These are phyloP conservation scores for Fusarium sp. DNA, from an alignment of 2,329 filamentous ascomycete species.

Conservation along the genomic window DNA sequence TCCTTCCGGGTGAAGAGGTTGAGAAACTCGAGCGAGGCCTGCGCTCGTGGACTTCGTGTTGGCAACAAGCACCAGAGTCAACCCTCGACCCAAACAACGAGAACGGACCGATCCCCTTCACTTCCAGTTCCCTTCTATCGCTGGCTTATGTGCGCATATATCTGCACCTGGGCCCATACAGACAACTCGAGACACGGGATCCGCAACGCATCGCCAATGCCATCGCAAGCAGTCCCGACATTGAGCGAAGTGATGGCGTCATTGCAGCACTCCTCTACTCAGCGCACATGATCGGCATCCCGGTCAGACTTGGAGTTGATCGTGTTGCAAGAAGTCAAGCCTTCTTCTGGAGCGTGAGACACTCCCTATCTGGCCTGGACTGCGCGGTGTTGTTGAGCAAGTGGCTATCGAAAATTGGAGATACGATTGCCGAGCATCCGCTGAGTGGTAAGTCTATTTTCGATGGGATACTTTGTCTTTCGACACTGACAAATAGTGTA, in stretches of 20 bases:
- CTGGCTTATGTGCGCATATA: slow-evolving; percentile 57
- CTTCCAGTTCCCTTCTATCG: slow-evolving; percentile 52
- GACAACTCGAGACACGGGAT: slow-evolving; percentile 55
- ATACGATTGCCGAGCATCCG: neutral
- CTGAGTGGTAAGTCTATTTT: neutral
- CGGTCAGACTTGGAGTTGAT: slow-evolving; percentile 63
- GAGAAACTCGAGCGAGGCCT: slow-evolving; percentile 50
- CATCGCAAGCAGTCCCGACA: slow-evolving; percentile 48
- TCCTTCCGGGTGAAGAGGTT: slow-evolving; percentile 47
- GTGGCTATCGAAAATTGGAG: slow-evolving; percentile 40
- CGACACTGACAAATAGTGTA: slow-evolving; percentile 3
- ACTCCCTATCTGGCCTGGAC: slow-evolving; percentile 63
- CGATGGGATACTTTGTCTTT: rapidly evolving
- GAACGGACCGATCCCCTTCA: slow-evolving; percentile 54
- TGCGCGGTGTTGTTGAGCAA: slow-evolving; percentile 64
- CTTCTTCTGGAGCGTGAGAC: slow-evolving; percentile 66
- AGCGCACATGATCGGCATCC: slow-evolving; percentile 64
- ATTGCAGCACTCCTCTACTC: slow-evolving; percentile 62
- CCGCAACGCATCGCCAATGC: slow-evolving; percentile 52
- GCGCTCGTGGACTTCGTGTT: slow-evolving; percentile 50
- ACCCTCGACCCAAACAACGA: slow-evolving; percentile 53
- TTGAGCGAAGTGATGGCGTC: slow-evolving; percentile 58
- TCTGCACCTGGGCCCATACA: slow-evolving; percentile 55
- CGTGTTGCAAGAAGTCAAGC: slow-evolving; percentile 64
- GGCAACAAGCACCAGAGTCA: slow-evolving; percentile 52